Evolutionary conservation across 352 stramenopile species (phyloP).

Genomic region (Pythium rishiriense): DNA sequence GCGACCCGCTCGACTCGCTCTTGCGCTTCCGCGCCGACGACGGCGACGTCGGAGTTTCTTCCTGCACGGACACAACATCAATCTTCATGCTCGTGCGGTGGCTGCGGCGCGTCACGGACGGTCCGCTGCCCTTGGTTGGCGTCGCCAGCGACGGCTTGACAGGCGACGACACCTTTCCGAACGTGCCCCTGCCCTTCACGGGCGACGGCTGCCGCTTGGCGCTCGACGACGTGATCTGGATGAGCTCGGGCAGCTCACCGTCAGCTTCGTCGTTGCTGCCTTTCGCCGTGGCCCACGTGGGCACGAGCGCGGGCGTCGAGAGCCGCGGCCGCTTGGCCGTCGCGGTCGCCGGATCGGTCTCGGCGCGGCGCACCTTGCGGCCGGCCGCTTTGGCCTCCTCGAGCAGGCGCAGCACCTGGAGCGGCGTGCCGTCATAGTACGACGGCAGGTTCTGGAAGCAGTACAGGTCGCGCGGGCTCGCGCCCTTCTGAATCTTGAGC

Average conservation of each 20-base stretch:
- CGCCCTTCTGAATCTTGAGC: conserved; percentile 28
- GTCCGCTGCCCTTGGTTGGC: background rate
- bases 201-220: conserved; percentile 12
- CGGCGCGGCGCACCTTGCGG: conserved; percentile 1
- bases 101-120: background rate
- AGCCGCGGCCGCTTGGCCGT: conserved; percentile 18
- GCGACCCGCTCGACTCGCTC: conserved; percentile 11
- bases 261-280: conserved; percentile 1
- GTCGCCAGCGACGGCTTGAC: conserved; percentile 8
- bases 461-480: conserved; percentile 33
- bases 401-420: conserved; percentile 34
- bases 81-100: conserved; percentile 21
- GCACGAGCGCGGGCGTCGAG: background rate
- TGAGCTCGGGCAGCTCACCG: conserved; percentile 10
- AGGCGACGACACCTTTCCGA: conserved; percentile 6
- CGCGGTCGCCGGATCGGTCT: background rate
- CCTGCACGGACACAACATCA: conserved; percentile 15
- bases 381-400: conserved; percentile 19
- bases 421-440: conserved; percentile 28
- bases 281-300: conserved; percentile 1
- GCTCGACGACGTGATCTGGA: conserved; percentile 11
- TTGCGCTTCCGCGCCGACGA: conserved; percentile 24
- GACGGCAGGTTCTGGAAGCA: conserved; percentile 36
- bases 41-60: conserved; percentile 5
- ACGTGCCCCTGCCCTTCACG: conserved; percentile 3